These are phyloP conservation scores for Berberis thunbergii DNA, from an alignment of 164 flowering plant genomes.

Conservation along the genomic window DNA sequence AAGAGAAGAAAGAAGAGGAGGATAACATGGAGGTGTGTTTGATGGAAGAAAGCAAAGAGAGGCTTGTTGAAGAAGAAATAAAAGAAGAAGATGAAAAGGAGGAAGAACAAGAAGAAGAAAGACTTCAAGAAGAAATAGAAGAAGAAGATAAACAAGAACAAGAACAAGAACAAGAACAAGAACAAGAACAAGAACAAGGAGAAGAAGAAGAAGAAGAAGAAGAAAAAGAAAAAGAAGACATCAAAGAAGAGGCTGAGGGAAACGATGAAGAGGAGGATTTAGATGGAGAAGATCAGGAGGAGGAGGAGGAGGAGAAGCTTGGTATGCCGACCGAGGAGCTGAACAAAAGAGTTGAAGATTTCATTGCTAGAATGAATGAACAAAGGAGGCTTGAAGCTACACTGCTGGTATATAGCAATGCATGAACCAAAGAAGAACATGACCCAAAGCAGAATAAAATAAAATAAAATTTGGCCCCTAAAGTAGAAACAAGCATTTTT, in stretches of 20 bases:
- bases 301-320: slow-evolving; percentile 15
- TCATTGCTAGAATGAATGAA: slow-evolving; percentile 55
- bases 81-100: background rate
- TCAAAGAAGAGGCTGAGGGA: background rate
- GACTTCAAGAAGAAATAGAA: background rate
- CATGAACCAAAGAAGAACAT: background rate
- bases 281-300: slow-evolving; percentile 18
- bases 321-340: slow-evolving; percentile 36
- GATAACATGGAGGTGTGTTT: slow-evolving; percentile 6
- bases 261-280: slow-evolving; percentile 9
- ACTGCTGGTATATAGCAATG: background rate
- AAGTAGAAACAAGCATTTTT: too few relatives aligned
- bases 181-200: background rate
- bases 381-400: slow-evolving; percentile 50
- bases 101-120: slow-evolving; percentile 6
- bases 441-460: background rate
- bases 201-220: background rate
- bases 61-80: background rate
- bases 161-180: background rate
- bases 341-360: slow-evolving; percentile 57
- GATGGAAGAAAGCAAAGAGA: slow-evolving; percentile 5
- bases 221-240: background rate
- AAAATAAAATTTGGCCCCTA: too few relatives aligned
- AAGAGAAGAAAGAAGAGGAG: slow-evolving; percentile 10
- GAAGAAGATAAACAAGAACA: background rate